These are phyloP conservation scores for Monosporascus sp. DNA, from an alignment of 2,329 filamentous ascomycete genomes.

Conservation along the genomic window DNA sequence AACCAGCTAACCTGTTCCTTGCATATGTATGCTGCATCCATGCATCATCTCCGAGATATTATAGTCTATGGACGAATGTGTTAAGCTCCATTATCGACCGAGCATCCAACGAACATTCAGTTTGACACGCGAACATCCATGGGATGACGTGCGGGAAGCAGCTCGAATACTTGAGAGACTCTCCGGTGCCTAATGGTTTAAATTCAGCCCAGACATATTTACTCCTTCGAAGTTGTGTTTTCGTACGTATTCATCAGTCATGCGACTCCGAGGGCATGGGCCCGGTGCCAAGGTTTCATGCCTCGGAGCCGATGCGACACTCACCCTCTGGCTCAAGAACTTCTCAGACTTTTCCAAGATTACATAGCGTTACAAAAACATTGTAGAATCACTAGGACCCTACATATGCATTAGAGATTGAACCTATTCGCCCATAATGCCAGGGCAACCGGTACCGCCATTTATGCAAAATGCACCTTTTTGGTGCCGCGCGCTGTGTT, in stretches of 20 bases:
- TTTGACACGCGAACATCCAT: too few relatives aligned
- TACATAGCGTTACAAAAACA: conserved; percentile 1
- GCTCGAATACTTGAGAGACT: too few relatives aligned
- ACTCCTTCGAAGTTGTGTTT: conserved; percentile 12
- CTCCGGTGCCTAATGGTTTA: too few relatives aligned
- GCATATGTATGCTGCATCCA: background rate
- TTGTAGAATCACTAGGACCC: background rate
- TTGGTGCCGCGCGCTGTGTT: background rate
- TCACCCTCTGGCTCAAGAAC: conserved; percentile 7
- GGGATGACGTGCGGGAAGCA: too few relatives aligned
- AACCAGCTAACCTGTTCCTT: background rate
- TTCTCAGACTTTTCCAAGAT: conserved; percentile 20
- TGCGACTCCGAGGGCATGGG: conserved; percentile 2
- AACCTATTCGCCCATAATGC: conserved; percentile 11
- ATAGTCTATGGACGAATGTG: background rate
- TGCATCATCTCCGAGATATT: background rate
- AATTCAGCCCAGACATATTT: conserved; percentile 1
- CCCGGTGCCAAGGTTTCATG: conserved; percentile 11
- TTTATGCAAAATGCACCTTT: conserved; percentile 6
- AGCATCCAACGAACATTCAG: too few relatives aligned
- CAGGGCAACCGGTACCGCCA: conserved; percentile 4
- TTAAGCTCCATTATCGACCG: too few relatives aligned
- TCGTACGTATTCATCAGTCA: background rate
- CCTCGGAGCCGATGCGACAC: conserved; percentile 6
- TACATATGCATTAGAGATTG: conserved; percentile 15